Percentiles rank a stretch among this genome's conserved stretches.
These are phyloP conservation scores for Zalaria obscura DNA, from an alignment of 2,329 filamentous ascomycete species.

Conservation along the genomic window DNA sequence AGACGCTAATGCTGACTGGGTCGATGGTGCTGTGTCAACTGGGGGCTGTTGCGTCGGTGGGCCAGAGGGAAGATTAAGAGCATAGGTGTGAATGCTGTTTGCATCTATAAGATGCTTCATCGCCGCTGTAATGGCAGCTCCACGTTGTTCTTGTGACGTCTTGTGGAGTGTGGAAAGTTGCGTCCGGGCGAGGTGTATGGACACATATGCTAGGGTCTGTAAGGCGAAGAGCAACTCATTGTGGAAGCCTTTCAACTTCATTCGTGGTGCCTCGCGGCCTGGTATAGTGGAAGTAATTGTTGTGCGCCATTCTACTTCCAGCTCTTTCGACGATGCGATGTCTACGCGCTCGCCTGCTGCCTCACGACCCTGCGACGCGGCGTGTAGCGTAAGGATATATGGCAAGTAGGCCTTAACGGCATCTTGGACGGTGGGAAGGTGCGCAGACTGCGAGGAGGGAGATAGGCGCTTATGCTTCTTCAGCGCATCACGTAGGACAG, in stretches of 20 bases:
- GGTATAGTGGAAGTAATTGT: constrained; percentile 55
- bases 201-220: constrained; percentile 60
- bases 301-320: constrained; percentile 69
- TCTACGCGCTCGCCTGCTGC: constrained; percentile 49
- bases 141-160: constrained; percentile 51
- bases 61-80: constrained; percentile 27
- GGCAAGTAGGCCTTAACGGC: constrained; percentile 67
- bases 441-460: constrained; percentile 51
- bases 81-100: constrained; percentile 61
- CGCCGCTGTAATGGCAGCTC: constrained; percentile 54
- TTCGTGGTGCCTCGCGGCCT: constrained; percentile 49
- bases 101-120: constrained; percentile 68
- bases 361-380: constrained; percentile 23
- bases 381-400: constrained; percentile 65
- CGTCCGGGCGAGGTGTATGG: constrained; percentile 58
- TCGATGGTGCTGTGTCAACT: constrained; percentile 28
- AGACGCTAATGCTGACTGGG: constrained; percentile 32
- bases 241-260: constrained; percentile 59
- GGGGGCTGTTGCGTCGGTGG: constrained; percentile 9
- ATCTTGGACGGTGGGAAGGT: constrained; percentile 55
- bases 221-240: constrained; percentile 73
- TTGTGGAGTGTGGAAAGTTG: constrained; percentile 61
- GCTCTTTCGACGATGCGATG: constrained; percentile 37
- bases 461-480: constrained; percentile 86
- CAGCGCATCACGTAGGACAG: constrained; percentile 66